Evolutionary conservation across 768 basidiomycete species (phyloP).

Genomic region (Grammothele lineata): DNA sequence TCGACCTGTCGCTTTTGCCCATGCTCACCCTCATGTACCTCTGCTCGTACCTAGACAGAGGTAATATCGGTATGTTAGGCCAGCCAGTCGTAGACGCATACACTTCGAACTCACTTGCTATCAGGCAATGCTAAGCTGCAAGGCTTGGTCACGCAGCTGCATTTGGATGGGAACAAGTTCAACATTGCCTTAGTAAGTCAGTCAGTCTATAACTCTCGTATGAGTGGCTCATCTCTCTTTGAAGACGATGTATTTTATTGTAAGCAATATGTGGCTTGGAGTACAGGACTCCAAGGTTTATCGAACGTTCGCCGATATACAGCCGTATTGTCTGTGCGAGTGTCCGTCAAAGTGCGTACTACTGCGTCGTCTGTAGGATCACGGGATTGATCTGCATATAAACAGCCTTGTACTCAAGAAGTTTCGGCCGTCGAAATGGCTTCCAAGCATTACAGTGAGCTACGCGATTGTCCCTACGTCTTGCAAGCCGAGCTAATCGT

Average conservation of each 20-base stretch:
- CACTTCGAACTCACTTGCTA: background rate
- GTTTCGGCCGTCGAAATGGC: slow-evolving; percentile 65
- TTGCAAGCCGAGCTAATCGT: no score
- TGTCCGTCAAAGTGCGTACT: slow-evolving; percentile 73
- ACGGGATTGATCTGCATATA: no score
- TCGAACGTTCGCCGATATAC: background rate
- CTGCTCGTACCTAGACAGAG: slow-evolving; percentile 27
- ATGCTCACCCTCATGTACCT: slow-evolving; percentile 29
- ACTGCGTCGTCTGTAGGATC: no score
- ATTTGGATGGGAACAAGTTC: slow-evolving; percentile 55
- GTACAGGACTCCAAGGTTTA: background rate
- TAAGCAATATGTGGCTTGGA: slow-evolving; percentile 37
- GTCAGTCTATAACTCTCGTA: background rate
- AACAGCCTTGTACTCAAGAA: slow-evolving; percentile 57
- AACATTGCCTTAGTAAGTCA: slow-evolving; percentile 58
- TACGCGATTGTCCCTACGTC: no score
- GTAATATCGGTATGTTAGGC: slow-evolving; percentile 16
- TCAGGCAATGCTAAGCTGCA: slow-evolving; percentile 26
- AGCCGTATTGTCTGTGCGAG: slow-evolving; percentile 63
- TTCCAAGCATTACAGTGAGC: slow-evolving; percentile 52
- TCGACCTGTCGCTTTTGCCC: slow-evolving; percentile 28
- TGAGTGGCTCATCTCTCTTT: background rate
- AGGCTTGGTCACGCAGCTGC: slow-evolving; percentile 52
- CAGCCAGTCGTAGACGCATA: background rate
- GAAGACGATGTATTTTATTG: slow-evolving; percentile 71